Evolutionary conservation across 495 filamentous ascomycete genomes (phyloP), one percentile per base, ranked within the genome.

Genomic region (Aspergillus wentii): DNA sequence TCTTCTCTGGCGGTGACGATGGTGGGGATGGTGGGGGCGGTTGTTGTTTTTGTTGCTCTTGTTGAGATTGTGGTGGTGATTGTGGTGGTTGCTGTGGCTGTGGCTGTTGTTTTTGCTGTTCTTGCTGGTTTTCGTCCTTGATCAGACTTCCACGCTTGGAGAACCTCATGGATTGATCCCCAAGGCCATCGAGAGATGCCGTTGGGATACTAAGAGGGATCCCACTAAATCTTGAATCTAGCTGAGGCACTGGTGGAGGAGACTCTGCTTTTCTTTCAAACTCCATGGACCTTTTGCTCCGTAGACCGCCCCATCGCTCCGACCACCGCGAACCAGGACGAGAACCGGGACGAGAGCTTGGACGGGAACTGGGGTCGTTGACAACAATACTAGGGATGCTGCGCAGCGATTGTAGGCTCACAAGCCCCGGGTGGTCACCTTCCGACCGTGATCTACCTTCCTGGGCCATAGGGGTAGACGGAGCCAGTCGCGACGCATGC

Each of bases 201-300:
- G 63, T 74, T 3, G 79, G 78, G 44, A 82, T 82, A 35, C 73
- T 65, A 30, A 78, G 58, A 19, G 67, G 56, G n/a, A 82, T 72
- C 5, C 71, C 66, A 41, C 66, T 61, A 46, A 81, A 81, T 0
- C 62, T 52, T 5, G 56, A 41, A 28, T 70, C 61, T 18, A 63
- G 57, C 20, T 36, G 53, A 21, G 57, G 58, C 26, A 59, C 59
- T 10, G 62, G 61, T 3, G 65, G 62, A 4, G 51, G 48, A 6
- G 61, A 46, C 15, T 59, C 61, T 15, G 44, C 39, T 34, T 57
- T 48, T 28, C 51, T 49, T 23, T 65, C 64, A 25, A 62, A 52
- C 20, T 71, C 67, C 13, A 33, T 39, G 8, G 67, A 69, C 21
- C 50, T 57, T 38, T 58, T 68, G 21, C 39, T 22, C 33, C 48